A percentile compares a stretch with the other conserved stretches of the same genome.
Evolutionary conservation across 345 rosid species (phyloP).

Genomic region (Aquilaria sinensis): DNA sequence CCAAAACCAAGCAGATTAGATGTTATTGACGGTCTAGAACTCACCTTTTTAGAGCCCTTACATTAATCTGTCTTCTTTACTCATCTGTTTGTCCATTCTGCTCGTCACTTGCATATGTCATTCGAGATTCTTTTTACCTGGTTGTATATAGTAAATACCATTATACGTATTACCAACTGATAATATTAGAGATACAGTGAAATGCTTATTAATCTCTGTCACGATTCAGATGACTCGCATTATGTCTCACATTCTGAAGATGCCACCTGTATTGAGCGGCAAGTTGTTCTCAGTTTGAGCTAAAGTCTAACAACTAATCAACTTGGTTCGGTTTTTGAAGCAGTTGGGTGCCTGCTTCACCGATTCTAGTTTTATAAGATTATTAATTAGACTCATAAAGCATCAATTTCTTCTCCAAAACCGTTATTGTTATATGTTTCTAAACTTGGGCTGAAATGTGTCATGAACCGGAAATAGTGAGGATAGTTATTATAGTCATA

Average conservation of each 20-base stretch:
- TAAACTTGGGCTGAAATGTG: no score
- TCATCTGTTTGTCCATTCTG: not conserved
- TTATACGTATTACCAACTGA: not conserved
- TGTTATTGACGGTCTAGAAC: conserved; percentile 48
- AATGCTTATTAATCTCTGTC: not conserved
- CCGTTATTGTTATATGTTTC: no score
- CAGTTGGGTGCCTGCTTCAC: no score
- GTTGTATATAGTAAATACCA: conserved; percentile 9
- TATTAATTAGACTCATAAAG: no score
- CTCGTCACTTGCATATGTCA: conserved; percentile 4
- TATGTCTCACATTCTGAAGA: not conserved
- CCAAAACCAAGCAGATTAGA: conserved; percentile 31
- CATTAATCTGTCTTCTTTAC: conserved; percentile 7
- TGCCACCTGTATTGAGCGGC: no score
- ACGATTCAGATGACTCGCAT: not conserved
- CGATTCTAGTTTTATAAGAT: not conserved
- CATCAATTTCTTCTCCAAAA: no score
- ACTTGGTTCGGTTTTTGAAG: no score
- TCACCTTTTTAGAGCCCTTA: conserved; percentile 10
- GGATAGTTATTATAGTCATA: no score
- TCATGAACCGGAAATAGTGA: no score
- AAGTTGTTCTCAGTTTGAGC: no score
- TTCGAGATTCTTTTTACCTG: not conserved
- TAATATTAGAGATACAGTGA: not conserved
- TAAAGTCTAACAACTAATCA: no score